Percentiles rank a stretch among this genome's conserved stretches.
Evolutionary conservation across 1,284 basidiomycete species (phyloP).

Genomic region (Vanrija sp.): DNA sequence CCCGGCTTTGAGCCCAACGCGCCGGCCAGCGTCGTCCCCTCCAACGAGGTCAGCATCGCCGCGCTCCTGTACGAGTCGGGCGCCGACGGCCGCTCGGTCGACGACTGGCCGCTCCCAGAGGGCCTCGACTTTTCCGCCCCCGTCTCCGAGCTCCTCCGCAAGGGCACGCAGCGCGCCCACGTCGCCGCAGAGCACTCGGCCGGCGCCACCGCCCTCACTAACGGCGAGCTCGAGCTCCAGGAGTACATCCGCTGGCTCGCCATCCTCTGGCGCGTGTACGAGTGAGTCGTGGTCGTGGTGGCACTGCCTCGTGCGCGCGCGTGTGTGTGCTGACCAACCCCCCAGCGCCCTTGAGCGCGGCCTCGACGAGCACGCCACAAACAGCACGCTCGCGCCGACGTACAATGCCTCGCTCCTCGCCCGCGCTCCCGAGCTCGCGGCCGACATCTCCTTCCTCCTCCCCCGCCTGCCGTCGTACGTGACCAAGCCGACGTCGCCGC

Average conservation of each 20-base stretch:
- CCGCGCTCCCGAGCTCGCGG: constrained; percentile 58
- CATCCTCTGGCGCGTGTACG: constrained; percentile 73
- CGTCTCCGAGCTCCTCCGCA: constrained; percentile 52
- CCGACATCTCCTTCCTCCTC: constrained; percentile 67
- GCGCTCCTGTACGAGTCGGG: constrained; percentile 10
- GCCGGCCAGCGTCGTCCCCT: constrained; percentile 6
- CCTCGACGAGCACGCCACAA: constrained; percentile 60
- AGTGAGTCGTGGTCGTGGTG: constrained; percentile 54
- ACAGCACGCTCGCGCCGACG: constrained; percentile 62
- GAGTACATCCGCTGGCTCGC: constrained; percentile 69
- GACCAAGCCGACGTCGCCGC: neutral
- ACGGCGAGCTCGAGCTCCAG: constrained; percentile 59
- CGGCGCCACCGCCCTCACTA: constrained; percentile 60
- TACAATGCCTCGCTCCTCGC: constrained; percentile 67
- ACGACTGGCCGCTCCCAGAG: constrained; percentile 27
- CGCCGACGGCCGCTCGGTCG: constrained; percentile 13
- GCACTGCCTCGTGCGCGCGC: constrained; percentile 4
- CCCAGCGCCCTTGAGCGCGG: constrained; percentile 61
- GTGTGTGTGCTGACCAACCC: neutral
- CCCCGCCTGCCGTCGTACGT: constrained; percentile 23
- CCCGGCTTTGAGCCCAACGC: constrained; percentile 14
- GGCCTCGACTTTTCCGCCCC: constrained; percentile 44
- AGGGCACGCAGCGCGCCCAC: constrained; percentile 61
- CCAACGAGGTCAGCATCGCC: neutral
- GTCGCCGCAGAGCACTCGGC: constrained; percentile 59